A percentile compares a stretch with the other conserved stretches of the same genome.
These are phyloP conservation scores for Populus trichocarpa DNA, from an alignment of 441 rosid species.

Conservation along the genomic window DNA sequence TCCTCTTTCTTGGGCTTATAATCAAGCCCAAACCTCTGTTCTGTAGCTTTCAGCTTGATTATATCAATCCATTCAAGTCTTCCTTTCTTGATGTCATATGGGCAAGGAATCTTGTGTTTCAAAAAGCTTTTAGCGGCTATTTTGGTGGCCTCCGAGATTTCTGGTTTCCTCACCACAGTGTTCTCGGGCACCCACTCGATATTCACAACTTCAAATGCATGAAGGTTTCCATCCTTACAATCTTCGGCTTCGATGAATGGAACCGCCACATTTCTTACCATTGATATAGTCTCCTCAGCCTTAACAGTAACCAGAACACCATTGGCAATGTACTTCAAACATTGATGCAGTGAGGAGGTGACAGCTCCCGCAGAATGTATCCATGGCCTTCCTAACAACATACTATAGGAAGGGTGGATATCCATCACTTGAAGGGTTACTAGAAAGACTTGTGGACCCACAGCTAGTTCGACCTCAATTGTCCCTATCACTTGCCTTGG, in stretches of 20 bases:
- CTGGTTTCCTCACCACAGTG: background rate
- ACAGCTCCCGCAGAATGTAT: background rate
- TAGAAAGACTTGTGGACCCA: background rate
- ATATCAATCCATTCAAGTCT: background rate
- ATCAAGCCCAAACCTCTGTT: background rate
- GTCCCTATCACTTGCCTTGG: background rate
- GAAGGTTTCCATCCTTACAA: background rate
- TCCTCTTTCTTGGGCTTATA: background rate
- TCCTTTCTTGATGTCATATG: accelerated
- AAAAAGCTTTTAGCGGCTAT: background rate
- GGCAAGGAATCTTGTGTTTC: accelerated
- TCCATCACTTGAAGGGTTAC: background rate
- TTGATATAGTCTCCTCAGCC: background rate
- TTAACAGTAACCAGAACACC: background rate
- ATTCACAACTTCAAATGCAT: background rate
- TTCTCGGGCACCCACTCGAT: background rate
- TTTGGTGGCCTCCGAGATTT: background rate
- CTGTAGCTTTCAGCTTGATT: accelerated
- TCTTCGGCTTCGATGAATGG: background rate
- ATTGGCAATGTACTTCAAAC: background rate
- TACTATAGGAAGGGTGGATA: background rate
- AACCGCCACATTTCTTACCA: background rate
- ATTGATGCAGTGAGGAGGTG: background rate
- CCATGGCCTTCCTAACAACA: background rate
- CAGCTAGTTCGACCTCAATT: background rate